Evolutionary conservation across 495 filamentous ascomycete genomes (phyloP), one percentile per base, ranked within the genome.

Genomic region (Margaritispora aquatica): DNA sequence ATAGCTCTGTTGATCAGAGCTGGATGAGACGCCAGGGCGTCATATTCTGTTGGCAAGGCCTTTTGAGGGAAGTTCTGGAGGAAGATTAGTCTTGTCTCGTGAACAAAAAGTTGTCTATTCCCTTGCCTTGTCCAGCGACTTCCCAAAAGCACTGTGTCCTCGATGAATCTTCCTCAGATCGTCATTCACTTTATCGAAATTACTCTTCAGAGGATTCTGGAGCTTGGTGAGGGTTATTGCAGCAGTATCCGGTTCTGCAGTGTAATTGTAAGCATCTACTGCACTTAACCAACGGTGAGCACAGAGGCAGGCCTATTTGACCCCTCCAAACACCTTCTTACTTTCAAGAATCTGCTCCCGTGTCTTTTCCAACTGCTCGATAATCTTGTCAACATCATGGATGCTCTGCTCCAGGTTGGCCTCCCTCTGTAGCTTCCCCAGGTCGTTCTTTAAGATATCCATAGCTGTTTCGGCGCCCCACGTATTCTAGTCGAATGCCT

Each of bases 1-100:
- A 97, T 94, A 21, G 94, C 94, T 22, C 92, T 80, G 69, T 97
- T 93, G 65, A 97, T 88, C 10, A 96, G 80, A 34, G 80, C 73
- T 4, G 86, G 76, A 59, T 95, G 85, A 23, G 85, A 80, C 4
- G 83, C 84, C 63, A 96, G 82, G n/a, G 83, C 87, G 70, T 96
- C 91, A 68, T 89, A 85, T 44, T 92, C 89, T 49, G 84, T 86
- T 0, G 91, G 90, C 2, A 96, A 76, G 8, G 87, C 79, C 64
- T 87, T 87, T 63, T 84, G 76, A 70, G 89, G 88, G 73, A 94
- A 91, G 58, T 88, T 81, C 88, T 90, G 63, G 38, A 29, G 1
- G 55, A 2, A 4, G 24, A n/a, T 60, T 26, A 61, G 56, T 49
- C 38, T n/a, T 8, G 49, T 58, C 20, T 38, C 1, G 31, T 10